A percentile compares a stretch with the other conserved stretches of the same genome.
Conservation (phyloP, 2,329 filamentous ascomycete species). For the Emergomyces orientalis region DNA sequence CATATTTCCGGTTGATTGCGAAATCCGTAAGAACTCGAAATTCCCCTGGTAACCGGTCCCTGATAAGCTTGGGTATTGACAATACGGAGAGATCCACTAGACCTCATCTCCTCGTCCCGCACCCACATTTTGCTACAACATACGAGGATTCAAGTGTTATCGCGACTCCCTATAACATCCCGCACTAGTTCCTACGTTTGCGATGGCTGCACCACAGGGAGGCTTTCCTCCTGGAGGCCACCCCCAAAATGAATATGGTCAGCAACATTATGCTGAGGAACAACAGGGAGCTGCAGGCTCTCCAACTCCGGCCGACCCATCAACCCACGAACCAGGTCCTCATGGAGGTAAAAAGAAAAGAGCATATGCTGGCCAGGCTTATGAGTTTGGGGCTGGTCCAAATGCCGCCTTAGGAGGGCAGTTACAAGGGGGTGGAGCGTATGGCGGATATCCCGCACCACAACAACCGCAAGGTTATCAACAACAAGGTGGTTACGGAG, state of each 20-base stretch:
- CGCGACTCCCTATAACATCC: neutral
- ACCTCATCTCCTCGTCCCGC: neutral
- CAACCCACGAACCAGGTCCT: conserved; percentile 13
- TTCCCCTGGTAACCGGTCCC: neutral
- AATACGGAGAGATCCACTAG: neutral
- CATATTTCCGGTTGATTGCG: neutral
- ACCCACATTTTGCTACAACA: neutral
- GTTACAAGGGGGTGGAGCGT: conserved; percentile 48
- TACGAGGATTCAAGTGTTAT: neutral
- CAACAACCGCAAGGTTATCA: conserved; percentile 39
- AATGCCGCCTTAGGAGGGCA: conserved; percentile 56
- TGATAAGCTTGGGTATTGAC: conserved; percentile 4
- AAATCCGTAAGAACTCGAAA: conserved; percentile 1
- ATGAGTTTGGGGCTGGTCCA: conserved; percentile 80
- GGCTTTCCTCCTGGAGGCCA: conserved; percentile 39
- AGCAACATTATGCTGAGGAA: conserved; percentile 31
- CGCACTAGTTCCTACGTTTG: conserved; percentile 8
- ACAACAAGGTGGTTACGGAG: conserved; percentile 37
- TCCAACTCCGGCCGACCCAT: conserved; percentile 21
- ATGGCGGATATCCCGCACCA: conserved; percentile 51
- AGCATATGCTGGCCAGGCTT: conserved; percentile 88
- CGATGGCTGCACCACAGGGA: conserved; percentile 45
- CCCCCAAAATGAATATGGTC: conserved; percentile 39
- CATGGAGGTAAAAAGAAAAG: conserved; percentile 62
- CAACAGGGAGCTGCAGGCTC: conserved; percentile 27